Evolutionary conservation across 192 early-diverging fungal genomes (phyloP), one percentile per base, ranked within the genome.

Genomic region (Backusella tarrabulga): DNA sequence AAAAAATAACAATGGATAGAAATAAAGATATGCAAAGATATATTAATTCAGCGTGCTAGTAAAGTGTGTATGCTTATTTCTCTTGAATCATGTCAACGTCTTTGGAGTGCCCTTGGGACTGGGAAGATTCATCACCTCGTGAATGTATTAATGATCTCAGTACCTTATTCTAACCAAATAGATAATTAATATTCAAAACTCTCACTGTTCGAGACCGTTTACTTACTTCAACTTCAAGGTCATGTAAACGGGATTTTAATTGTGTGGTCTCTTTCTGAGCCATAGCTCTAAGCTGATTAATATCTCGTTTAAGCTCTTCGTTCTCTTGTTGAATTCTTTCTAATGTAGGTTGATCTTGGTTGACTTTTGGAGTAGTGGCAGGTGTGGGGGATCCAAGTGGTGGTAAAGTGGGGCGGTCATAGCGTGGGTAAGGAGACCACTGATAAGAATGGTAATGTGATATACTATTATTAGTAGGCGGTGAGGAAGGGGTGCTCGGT

Each of bases 171-270:
- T 72, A 63, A 63, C 23, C 56, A 32, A 63, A 63, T 63, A 3
- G 21, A 63, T 63, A 29, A 63, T 63, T 29, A 63, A 63, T 63
- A 63, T 9, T 63, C 11, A 29, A 63, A 63, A 63, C 56, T 63
- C 23, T 63, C 56, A 38, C n/a, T 68, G 12, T 36, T 17, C 11
- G 35, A 38, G 21, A 40, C 1, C 1, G 6, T 68, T 11, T 19
- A 44, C 42, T 73, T 73, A 73, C 72, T 34, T 75, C 74, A 42
- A 75, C 66, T 67, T 67, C 74, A 23, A 75, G 36, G 17, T 75
- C 74, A 67, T 75, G 74, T n/a, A 75, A 35, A 29, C 66, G 60
- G 7, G 66, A 68, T 34, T 75, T 68, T 14, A 68, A 42, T 6
- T 40, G 29, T 6, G 15, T 9, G 15, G 46, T 34, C 26, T 73